phyloP scores from a whole-genome alignment of 495 filamentous ascomycete genomes.

The Saxispiralis lemnorum region DNA sequence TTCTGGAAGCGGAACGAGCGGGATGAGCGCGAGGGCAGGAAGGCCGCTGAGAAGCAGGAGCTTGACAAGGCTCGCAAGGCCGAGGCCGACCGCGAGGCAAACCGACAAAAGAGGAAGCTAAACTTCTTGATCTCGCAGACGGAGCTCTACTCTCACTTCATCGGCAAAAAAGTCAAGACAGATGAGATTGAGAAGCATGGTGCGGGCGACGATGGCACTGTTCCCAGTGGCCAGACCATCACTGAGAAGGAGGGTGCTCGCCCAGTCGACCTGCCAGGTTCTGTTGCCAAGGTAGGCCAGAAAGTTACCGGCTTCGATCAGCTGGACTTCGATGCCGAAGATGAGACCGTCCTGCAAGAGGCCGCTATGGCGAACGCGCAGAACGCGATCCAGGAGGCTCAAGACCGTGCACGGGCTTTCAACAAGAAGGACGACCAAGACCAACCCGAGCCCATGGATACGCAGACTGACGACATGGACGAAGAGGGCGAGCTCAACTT shows the following conservation, averaged over 20 bases:
- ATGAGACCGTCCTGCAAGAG: slow-evolving; percentile 61
- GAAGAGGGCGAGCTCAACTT: slow-evolving; percentile 92
- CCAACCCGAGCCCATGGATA: slow-evolving; percentile 33
- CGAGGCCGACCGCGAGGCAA: slow-evolving; percentile 91
- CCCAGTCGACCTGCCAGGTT: slow-evolving; percentile 39
- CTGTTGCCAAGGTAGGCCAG: slow-evolving; percentile 35
- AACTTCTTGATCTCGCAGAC: slow-evolving; percentile 99
- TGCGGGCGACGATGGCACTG: slow-evolving; percentile 49
- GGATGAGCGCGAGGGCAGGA: slow-evolving; percentile 85
- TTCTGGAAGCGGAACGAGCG: slow-evolving; percentile 99
- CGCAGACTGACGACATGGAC: too few relatives aligned
- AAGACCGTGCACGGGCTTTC: slow-evolving; percentile 82
- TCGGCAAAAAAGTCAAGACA: slow-evolving; percentile 96
- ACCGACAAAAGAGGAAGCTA: slow-evolving; percentile 91
- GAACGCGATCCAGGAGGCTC: slow-evolving; percentile 85
- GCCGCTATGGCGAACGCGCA: slow-evolving; percentile 93
- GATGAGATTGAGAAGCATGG: slow-evolving; percentile 76
- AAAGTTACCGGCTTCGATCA: slow-evolving; percentile 88
- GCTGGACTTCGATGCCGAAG: slow-evolving; percentile 88
- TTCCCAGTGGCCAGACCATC: slow-evolving; percentile 32
- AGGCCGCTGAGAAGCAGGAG: slow-evolving; percentile 87
- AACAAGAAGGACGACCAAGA: slow-evolving; percentile 40
- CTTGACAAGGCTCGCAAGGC: slow-evolving; percentile 91
- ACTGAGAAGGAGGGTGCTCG: slow-evolving; percentile 30
- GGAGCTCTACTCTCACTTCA: slow-evolving; percentile 97